These are phyloP conservation scores for Escallonia rubra DNA, from an alignment of 129 eudicot species.

Conservation along the genomic window DNA sequence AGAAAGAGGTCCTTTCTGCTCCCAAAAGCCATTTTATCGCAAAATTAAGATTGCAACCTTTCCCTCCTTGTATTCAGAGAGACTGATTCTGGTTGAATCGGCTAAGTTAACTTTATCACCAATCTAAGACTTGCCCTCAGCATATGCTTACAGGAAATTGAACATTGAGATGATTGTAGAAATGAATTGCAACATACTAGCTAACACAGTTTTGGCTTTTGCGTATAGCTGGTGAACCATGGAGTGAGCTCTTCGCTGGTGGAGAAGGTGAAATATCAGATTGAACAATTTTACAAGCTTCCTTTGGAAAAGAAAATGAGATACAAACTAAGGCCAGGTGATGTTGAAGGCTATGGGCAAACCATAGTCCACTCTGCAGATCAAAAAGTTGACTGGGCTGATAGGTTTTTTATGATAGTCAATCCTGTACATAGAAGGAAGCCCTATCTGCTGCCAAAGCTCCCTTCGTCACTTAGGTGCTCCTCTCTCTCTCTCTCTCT, in stretches of 20 bases:
- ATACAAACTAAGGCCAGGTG: constrained; percentile 30
- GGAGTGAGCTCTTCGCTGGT: constrained; percentile 22
- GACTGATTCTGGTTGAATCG: neutral
- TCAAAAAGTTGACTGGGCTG: constrained; percentile 63
- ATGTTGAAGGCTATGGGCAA: constrained; percentile 50
- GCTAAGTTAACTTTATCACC: constrained; percentile 3
- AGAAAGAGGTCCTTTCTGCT: too few relatives aligned
- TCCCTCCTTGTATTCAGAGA: neutral
- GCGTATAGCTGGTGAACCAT: constrained; percentile 32
- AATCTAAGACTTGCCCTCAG: constrained; percentile 25
- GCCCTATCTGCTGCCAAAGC: constrained; percentile 39
- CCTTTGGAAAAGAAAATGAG: constrained; percentile 35
- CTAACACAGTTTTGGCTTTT: neutral
- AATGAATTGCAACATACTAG: constrained; percentile 9
- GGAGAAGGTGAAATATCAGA: constrained; percentile 25
- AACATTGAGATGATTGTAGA: constrained; percentile 19
- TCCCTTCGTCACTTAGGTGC: constrained; percentile 41
- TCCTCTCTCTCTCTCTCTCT: neutral
- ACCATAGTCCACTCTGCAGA: constrained; percentile 45
- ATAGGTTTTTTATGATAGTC: constrained; percentile 30
- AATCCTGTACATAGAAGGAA: constrained; percentile 25
- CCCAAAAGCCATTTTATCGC: too few relatives aligned
- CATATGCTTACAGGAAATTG: constrained; percentile 14
- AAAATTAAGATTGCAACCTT: too few relatives aligned
- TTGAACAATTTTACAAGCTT: constrained; percentile 21